Base-by-base conservation (phyloP, 345 rosid species). In the Rubroshorea leprosula region DNA sequence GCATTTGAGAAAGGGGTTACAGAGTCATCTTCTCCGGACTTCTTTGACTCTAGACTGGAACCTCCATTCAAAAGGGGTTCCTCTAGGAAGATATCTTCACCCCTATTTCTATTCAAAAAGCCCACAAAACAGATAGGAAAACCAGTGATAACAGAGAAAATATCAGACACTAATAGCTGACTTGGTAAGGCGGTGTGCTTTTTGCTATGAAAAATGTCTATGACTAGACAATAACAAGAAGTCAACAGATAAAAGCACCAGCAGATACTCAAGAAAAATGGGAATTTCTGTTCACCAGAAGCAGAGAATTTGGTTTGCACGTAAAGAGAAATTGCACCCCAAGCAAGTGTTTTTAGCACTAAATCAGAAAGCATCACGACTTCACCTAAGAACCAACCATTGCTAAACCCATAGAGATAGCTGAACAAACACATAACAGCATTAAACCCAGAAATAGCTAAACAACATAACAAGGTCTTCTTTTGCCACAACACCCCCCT, bases 231-330 rank as follows among this genome's bases (percentile, higher is more conserved):
- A 75, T 69, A 85, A 76, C 82, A 80, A 51, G 90, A 78, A 68
- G 80, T 60, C 55, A 67, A 29, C 13, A 74, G 60, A 67, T 68
- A 85, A 57, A 82, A 77, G 17, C 69, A 81, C 87, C 84, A 80
- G 90, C 90, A 89, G 51, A 82, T 48, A 60, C 85, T 78, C 63
- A 89, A 72, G 2, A 74, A 55, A 47, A 78, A 39, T 4, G 82
- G 83, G 26, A 83, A 72, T 49, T 64, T 77, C 18, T 52, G 23
- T 39, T 52, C 74, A 17, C 55, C 51, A 23, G 74, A 71, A 64
- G 47, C 50, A 8, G 56, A 62, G 60, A 57, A 51, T 13, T 62
- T 67, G 48, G 60, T 25, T 38, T 72, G 55, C 59, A 83, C 39
- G 64, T 54, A 74, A 41, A 74, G 53, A 54, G 65, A 69, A 60